Base-by-base conservation (phyloP, 1,284 basidiomycete species). In the Neonothopanus nambi region DNA sequence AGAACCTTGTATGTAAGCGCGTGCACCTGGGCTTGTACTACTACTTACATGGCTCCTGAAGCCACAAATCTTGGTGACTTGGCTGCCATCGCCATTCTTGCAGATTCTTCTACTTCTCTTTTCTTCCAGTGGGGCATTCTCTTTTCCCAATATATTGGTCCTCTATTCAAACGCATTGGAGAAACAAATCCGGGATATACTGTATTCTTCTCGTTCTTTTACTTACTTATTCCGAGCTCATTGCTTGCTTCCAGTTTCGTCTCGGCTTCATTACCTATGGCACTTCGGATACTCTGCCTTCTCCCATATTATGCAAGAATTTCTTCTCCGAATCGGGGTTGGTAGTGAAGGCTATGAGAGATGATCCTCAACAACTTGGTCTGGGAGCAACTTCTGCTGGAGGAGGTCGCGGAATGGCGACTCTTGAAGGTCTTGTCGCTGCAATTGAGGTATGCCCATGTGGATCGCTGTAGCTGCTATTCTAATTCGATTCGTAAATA, bases 351-450 rank as follows among this genome's bases (percentile, higher is more conserved):
- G 74, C 80, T 41, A 69, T 88, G 57, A 47, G 42, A 18, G 70
- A 70, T 30, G 70, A 78, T 0, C 72, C 74, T 3, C 59, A 62
- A 7, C 73, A 72, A 21, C 67, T 86, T 11, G 83, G 82, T 0
- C 73, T 88, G 20, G 85, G 86, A 1, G 68, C 74, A 48, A 80
- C 81, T 1, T 74, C 75, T 26, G 74, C 74, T 2, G 52, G 55
- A 20, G 77, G 72, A 1, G 66, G 58, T 44, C 68, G 69, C 48
- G 87, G 87, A 1, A 77, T 88, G 78, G 84, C 85, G 21, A 83
- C 82, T 3, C 67, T 91, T 4, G 88, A 91, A 54, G 88, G 84
- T 1, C 68, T 89, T 15, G 84, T 87, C 13, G 83, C 87, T 18
- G 82, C 81, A 15, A 67, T 91, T 18, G 88, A 91, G 77, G 88